These are phyloP conservation scores for Leccinum imitatum DNA, from an alignment of 768 basidiomycete species.

Conservation along the genomic window DNA sequence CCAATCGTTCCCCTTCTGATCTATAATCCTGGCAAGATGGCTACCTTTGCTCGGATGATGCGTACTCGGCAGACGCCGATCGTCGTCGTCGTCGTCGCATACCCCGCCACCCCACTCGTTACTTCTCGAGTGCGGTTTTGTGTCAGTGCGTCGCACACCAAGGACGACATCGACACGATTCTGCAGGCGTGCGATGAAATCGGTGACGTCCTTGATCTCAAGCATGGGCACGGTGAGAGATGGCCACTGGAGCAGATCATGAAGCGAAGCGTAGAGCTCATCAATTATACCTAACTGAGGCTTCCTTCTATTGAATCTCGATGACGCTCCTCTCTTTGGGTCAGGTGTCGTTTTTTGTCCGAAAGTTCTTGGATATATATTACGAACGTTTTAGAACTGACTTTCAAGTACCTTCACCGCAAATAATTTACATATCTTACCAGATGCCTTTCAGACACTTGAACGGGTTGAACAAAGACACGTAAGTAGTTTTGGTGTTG, in stretches of 20 bases:
- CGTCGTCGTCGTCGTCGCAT: constrained; percentile 86
- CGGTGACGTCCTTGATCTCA: constrained; percentile 86
- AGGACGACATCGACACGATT: constrained; percentile 89
- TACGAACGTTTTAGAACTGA: constrained; percentile 17
- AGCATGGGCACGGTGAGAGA: constrained; percentile 69
- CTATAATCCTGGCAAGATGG: constrained; percentile 94
- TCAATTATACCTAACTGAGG: constrained; percentile 34
- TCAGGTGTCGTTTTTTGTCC: constrained; percentile 6
- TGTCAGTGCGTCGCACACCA: constrained; percentile 92
- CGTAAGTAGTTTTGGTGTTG: background rate
- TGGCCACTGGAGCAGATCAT: constrained; percentile 80
- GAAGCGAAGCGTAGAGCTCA: constrained; percentile 72
- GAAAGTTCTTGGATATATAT: constrained; percentile 26
- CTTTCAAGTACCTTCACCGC: constrained; percentile 19
- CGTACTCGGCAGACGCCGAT: constrained; percentile 71
- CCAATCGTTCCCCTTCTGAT: constrained; percentile 92
- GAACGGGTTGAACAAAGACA: background rate
- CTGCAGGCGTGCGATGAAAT: constrained; percentile 89
- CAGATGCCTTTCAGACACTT: constrained; percentile 12
- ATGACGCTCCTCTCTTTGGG: constrained; percentile 3
- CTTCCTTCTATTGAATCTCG: background rate
- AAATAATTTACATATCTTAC: constrained; percentile 29
- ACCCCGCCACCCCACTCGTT: constrained; percentile 87
- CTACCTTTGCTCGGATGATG: constrained; percentile 89
- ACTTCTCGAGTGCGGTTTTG: constrained; percentile 92